Percentiles rank a stretch among this genome's conserved stretches.
These are phyloP conservation scores for Cladosporium colombiae DNA, from an alignment of 2,329 filamentous ascomycete genomes.

Conservation along the genomic window DNA sequence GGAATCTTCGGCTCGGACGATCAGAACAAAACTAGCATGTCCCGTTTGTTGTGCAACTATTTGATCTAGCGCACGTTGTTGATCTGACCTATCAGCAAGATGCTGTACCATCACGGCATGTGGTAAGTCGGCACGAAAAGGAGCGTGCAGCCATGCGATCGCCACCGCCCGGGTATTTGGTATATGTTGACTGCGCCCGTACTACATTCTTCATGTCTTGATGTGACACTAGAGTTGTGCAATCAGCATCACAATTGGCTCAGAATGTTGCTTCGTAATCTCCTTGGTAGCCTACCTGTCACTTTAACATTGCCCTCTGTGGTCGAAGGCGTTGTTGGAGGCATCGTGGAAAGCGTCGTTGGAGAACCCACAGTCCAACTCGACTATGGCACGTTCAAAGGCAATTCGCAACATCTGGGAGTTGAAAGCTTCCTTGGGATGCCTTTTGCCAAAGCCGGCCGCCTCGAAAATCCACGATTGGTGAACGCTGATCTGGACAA, in stretches of 20 bases:
- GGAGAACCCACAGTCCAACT: conserved; percentile 21
- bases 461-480: conserved; percentile 17
- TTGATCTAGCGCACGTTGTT: not conserved
- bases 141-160: not conserved
- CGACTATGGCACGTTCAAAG: conserved; percentile 29
- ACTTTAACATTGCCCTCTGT: not conserved
- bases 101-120: not conserved
- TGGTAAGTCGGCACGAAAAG: not conserved
- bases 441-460: conserved; percentile 19
- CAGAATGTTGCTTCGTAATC: not conserved
- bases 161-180: not conserved
- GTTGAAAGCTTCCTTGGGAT: conserved; percentile 21
- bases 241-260: not conserved
- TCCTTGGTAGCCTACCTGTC: not conserved
- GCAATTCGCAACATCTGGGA: conserved; percentile 19
- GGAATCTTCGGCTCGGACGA: not conserved
- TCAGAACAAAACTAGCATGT: not conserved
- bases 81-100: not conserved
- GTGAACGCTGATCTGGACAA: conserved; percentile 20
- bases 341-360: not conserved
- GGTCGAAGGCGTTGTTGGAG: not conserved
- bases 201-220: not conserved
- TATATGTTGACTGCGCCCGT: not conserved
- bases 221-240: not conserved
- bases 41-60: not conserved